phyloP scores from a whole-genome alignment of 768 basidiomycete genomes.

The Phaffia australis region DNA sequence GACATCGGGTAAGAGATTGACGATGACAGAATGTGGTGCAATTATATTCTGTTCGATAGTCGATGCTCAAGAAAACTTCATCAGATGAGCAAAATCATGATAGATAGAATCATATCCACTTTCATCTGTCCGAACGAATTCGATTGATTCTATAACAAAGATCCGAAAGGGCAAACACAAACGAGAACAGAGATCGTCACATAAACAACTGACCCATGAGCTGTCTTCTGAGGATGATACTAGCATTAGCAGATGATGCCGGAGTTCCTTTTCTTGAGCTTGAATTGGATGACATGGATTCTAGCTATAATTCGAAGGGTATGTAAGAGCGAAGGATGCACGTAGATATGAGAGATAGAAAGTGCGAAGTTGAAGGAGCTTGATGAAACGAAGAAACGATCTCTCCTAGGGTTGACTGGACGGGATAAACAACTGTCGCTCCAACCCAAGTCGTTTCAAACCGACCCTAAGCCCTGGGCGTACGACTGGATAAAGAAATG shows the following conservation, averaged over 20 bases:
- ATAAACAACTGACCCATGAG: constrained; percentile 20
- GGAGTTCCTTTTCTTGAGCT: too few relatives aligned
- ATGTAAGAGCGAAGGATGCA: too few relatives aligned
- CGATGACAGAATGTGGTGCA: not conserved
- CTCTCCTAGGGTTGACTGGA: too few relatives aligned
- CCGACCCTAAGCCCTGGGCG: too few relatives aligned
- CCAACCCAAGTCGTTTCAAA: too few relatives aligned
- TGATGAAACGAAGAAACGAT: too few relatives aligned
- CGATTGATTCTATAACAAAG: not conserved
- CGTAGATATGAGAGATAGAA: too few relatives aligned
- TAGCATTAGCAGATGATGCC: constrained; percentile 8
- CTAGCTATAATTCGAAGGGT: too few relatives aligned
- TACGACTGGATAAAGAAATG: too few relatives aligned
- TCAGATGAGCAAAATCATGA: not conserved
- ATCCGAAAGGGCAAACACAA: not conserved
- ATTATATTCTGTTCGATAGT: not conserved
- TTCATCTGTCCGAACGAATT: not conserved
- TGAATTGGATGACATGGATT: too few relatives aligned
- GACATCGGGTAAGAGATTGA: constrained; percentile 36
- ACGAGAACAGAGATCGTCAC: not conserved
- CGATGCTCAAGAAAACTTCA: not conserved
- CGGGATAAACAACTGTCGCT: too few relatives aligned
- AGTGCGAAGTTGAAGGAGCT: too few relatives aligned
- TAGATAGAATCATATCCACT: not conserved
- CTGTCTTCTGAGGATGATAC: constrained; percentile 20